These are phyloP conservation scores for Fusarium sororula DNA, from an alignment of 2,329 filamentous ascomycete species.

Conservation along the genomic window DNA sequence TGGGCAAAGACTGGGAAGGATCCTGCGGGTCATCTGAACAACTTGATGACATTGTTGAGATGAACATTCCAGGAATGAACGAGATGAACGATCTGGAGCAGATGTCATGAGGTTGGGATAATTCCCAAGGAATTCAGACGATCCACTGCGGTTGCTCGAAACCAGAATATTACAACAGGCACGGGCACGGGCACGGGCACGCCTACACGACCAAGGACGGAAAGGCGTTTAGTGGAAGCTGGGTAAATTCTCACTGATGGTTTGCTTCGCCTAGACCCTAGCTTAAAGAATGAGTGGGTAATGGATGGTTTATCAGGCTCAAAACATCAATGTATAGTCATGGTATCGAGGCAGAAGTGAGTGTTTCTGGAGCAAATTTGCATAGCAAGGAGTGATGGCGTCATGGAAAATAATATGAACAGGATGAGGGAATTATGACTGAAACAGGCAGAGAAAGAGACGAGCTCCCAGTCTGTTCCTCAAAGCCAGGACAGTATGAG, in stretches of 20 bases:
- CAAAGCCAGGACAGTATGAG: background rate
- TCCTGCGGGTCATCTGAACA: conserved; percentile 64
- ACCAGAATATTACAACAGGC: background rate
- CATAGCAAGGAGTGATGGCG: conserved; percentile 45
- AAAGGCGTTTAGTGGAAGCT: conserved; percentile 1
- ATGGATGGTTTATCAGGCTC: background rate
- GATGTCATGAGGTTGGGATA: conserved; percentile 19
- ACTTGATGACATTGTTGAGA: conserved; percentile 60
- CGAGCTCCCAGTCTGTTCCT: background rate
- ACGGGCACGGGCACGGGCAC: background rate
- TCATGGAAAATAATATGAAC: conserved; percentile 13
- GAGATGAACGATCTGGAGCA: conserved; percentile 52
- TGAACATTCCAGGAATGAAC: conserved; percentile 53
- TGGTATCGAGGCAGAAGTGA: conserved; percentile 7
- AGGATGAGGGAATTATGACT: background rate
- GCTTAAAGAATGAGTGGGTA: conserved; percentile 2
- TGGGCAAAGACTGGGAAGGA: conserved; percentile 62
- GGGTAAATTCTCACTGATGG: background rate
- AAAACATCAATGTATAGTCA: background rate
- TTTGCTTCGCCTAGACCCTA: conserved; percentile 25
- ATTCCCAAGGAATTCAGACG: background rate
- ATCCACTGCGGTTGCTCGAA: background rate
- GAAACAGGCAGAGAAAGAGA: background rate
- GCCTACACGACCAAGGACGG: background rate
- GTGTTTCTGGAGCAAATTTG: conserved; percentile 20